Base-by-base conservation (phyloP, 352 stramenopile species). In the Phytophthora tubulina region DNA sequence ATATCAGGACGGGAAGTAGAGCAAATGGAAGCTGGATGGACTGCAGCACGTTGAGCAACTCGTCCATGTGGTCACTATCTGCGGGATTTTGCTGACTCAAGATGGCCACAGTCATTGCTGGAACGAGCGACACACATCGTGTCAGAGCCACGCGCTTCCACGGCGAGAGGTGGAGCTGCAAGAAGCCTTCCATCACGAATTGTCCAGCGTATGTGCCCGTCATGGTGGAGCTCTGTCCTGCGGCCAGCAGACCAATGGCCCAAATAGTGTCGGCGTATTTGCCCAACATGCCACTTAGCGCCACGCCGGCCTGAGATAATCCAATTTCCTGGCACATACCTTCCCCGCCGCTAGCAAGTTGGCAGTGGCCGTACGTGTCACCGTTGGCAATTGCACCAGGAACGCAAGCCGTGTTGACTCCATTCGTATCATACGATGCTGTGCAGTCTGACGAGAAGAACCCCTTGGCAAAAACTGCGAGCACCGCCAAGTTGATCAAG, bases 131-230 rank as follows among this genome's bases (percentile, higher is more conserved):
- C 6, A 99, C 90, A 45, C 95, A 89, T 15, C 96, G 91, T 4
- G 97, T 99, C 13, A 94, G 63, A 0, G 82, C 81, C 10, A 93
- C 86, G 57, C 86, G 86, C 66, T 93, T 93, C 86, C 86, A 90
- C 17, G 94, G 82, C 5, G 95, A 85, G 9, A 99, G 63, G 36
- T 90, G 85, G 31, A 99, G 77, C 51, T 98, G 84, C n/a, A 99
- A 75, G 61, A 99, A 99, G 1, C 96, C 96, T 80, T 98, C 94
- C 96, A 99, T 99, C 32, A 99, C 95, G 59, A 98, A 99, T 76
- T 99, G 97, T 10, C 97, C 97, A 0, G 97, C 97, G 72, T 98
- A 99, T 6, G 97, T 99, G 32, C 96, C 97, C 3, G 97, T 99
- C 89, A 99, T 99, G 27, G 96, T 98, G 35, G 89, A 96, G 72